Conservation (phyloP, 305 asterid species). For the Rubia balearica region DNA sequence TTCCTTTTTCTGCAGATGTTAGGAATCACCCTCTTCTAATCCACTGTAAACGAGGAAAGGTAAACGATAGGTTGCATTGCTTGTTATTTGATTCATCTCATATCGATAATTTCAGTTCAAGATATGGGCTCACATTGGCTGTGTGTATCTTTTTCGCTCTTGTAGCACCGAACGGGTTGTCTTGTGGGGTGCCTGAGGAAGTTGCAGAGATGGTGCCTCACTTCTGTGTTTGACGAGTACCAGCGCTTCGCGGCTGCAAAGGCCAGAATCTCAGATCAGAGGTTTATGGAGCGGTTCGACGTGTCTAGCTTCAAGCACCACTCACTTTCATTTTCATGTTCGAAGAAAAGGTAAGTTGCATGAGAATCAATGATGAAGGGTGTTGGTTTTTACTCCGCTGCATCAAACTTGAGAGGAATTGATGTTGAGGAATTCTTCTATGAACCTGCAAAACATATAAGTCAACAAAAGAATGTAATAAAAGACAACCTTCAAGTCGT, state of each 20-base stretch:
- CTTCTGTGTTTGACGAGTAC: conserved; percentile 37
- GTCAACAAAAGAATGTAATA: too few relatives aligned
- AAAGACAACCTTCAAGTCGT: too few relatives aligned
- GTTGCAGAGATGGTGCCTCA: conserved; percentile 34
- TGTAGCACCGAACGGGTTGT: conserved; percentile 41
- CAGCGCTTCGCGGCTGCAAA: conserved; percentile 36
- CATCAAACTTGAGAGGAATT: too few relatives aligned
- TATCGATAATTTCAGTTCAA: neutral
- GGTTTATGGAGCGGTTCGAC: conserved; percentile 30
- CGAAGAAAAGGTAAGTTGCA: conserved; percentile 19
- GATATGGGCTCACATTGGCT: neutral
- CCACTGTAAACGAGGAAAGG: conserved; percentile 83
- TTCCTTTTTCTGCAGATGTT: conserved; percentile 32
- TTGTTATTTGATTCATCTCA: neutral
- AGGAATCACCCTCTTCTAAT: conserved; percentile 62
- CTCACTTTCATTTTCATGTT: conserved; percentile 19
- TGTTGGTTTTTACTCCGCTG: too few relatives aligned
- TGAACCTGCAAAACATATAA: too few relatives aligned
- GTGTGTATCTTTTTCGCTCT: neutral
- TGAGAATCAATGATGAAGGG: neutral
- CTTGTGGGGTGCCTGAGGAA: conserved; percentile 38
- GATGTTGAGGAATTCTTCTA: too few relatives aligned
- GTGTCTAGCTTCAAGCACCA: conserved; percentile 23
- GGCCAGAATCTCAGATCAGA: conserved; percentile 29
- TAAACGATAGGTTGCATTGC: neutral